Base-by-base conservation (phyloP, 208 protist species). In the Trypanosoma boissoni region DNA sequence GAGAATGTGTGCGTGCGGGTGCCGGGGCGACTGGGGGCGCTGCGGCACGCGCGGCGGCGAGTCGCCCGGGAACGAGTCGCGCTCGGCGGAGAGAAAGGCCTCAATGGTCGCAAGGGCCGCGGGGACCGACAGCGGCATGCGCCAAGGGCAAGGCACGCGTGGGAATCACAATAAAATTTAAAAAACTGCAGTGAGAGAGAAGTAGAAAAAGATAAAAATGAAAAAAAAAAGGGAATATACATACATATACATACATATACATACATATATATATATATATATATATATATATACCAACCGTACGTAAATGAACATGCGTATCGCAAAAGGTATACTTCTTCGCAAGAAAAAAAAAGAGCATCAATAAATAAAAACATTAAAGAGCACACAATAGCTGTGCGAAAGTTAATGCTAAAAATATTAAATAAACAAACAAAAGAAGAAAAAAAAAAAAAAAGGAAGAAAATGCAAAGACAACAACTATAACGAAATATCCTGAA, bases 1-100 rank as follows among this genome's bases (percentile, higher is more conserved):
- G 44, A 77, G 70, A 28, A 64, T 67, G 1, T 42, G 26, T 20
- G 24, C 26, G 32, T 56, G 66, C 10, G 66, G 57, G 24, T 58
- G 34, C 6, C 34, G 34, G 6, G 8, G 34, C 34, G 12, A 6
- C 34, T 16, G 12, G 12, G 12, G 8, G 34, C 8, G 34, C 6
- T 12, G n/a, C n/a, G n/a, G n/a, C n/a, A n/a, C n/a, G n/a, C n/a
- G n/a, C n/a, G n/a, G n/a, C n/a, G n/a, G n/a, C n/a, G n/a, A n/a
- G n/a, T n/a, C n/a, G n/a, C n/a, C n/a, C n/a, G n/a, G n/a, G n/a
- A n/a, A n/a, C n/a, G n/a, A 43, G n/a, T n/a, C 16, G 16, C 14
- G 26, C 46, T 53, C 16, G 7, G 28, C 46, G 18, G 34, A 28
- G 2, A 69, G 4, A 37, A 64, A 52, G 10, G 21, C 51, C 3